These are phyloP conservation scores for Metschnikowia orientalis DNA, from an alignment of 805 yeast genomes.

Conservation along the genomic window DNA sequence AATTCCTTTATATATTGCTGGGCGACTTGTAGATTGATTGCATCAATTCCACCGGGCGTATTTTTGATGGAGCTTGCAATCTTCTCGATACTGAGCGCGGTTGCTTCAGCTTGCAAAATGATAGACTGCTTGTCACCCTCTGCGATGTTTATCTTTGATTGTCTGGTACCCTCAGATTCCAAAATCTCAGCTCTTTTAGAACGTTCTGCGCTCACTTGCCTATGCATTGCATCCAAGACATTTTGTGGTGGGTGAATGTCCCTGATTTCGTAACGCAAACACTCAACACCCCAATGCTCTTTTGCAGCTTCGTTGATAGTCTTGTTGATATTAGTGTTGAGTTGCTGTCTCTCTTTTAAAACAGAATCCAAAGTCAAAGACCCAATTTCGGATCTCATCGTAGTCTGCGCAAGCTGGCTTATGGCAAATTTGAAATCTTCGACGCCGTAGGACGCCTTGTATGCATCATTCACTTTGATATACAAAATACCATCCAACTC, in stretches of 20 bases:
- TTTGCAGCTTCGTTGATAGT: constrained; percentile 80
- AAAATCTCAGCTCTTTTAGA: constrained; percentile 65
- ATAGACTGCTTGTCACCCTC: constrained; percentile 71
- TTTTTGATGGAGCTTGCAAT: constrained; percentile 64
- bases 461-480: constrained; percentile 73
- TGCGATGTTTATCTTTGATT: constrained; percentile 63
- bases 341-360: constrained; percentile 66
- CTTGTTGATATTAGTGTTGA: constrained; percentile 69
- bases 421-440: constrained; percentile 86
- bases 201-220: constrained; percentile 87
- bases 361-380: constrained; percentile 76
- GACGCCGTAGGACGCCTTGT: constrained; percentile 82
- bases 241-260: constrained; percentile 85
- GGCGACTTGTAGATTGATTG: constrained; percentile 75
- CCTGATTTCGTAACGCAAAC: constrained; percentile 80
- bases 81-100: constrained; percentile 62
- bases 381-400: constrained; percentile 88
- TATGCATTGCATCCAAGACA: constrained; percentile 86
- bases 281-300: constrained; percentile 77
- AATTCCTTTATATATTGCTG: constrained; percentile 81
- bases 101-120: constrained; percentile 61
- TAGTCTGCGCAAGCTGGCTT: constrained; percentile 81
- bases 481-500: constrained; percentile 83
- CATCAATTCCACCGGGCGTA: constrained; percentile 69
- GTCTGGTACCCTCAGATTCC: constrained; percentile 68